Conservation (phyloP, 2,329 filamentous ascomycete genomes). For the Aspergillus sp. region DNA sequence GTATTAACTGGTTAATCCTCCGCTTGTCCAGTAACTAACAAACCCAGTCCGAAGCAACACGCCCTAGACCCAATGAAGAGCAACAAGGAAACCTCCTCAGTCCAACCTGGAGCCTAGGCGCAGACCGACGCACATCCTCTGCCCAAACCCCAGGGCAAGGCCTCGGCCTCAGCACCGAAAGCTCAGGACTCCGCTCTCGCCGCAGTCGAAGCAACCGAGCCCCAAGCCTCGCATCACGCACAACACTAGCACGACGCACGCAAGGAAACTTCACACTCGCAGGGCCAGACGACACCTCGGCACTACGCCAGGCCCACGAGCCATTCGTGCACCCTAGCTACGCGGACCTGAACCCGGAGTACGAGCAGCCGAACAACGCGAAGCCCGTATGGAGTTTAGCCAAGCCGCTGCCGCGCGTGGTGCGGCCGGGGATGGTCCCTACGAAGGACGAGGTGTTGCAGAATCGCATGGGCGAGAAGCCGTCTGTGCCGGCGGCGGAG, state of each 20-base stretch:
- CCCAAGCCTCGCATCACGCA: conserved; percentile 25
- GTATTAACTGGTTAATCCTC: background rate
- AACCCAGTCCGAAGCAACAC: background rate
- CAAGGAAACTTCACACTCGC: conserved; percentile 32
- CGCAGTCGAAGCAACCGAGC: conserved; percentile 21
- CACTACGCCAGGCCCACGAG: conserved; percentile 36
- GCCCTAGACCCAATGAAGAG: conserved; percentile 12
- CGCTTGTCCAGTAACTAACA: background rate
- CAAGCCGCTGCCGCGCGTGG: conserved; percentile 54
- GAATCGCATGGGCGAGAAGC: conserved; percentile 20
- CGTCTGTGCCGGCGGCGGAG: conserved; percentile 32
- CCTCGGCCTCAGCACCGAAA: background rate
- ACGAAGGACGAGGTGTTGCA: conserved; percentile 41
- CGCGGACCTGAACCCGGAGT: conserved; percentile 53
- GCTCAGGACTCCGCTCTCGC: conserved; percentile 17
- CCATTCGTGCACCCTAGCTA: conserved; percentile 56
- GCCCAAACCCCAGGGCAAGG: background rate
- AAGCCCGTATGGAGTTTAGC: conserved; percentile 56
- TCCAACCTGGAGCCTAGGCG: background rate
- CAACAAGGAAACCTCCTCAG: background rate
- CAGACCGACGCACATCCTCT: background rate
- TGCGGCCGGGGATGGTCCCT: conserved; percentile 55
- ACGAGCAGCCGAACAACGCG: conserved; percentile 50
- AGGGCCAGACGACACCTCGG: conserved; percentile 32
- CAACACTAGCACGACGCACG: conserved; percentile 29